These are phyloP conservation scores for Abrus pulchellus DNA, from an alignment of 306 rosid species.

Conservation along the genomic window DNA sequence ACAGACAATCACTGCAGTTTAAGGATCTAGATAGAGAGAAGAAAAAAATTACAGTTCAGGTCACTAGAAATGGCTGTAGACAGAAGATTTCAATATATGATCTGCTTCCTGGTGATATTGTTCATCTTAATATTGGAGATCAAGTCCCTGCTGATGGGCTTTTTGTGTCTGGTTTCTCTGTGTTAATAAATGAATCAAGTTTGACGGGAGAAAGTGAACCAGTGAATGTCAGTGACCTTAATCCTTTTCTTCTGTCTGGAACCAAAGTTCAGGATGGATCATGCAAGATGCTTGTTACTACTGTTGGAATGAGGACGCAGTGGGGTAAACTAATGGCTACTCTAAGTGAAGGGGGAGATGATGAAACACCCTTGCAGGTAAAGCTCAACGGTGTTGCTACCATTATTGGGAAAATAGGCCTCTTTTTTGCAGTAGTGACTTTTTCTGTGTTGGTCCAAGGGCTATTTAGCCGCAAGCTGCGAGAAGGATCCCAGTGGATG, in stretches of 20 bases:
- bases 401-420: slow-evolving; percentile 94
- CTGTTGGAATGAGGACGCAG: slow-evolving; percentile 99
- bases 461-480: slow-evolving; percentile 77
- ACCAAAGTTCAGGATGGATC: slow-evolving; percentile 99
- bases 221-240: slow-evolving; percentile 62
- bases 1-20: slow-evolving; percentile 93
- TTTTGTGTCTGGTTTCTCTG: slow-evolving; percentile 83
- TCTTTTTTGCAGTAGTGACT: slow-evolving; percentile 91
- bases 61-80: slow-evolving; percentile 80
- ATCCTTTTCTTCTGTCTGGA: slow-evolving; percentile 96
- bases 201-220: slow-evolving; percentile 99
- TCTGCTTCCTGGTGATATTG: slow-evolving; percentile 94
- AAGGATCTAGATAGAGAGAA: slow-evolving; percentile 97
- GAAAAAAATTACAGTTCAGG: slow-evolving; percentile 89
- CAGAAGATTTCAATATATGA: slow-evolving; percentile 95
- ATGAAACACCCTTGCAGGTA: slow-evolving; percentile 99
- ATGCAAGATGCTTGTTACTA: slow-evolving; percentile 97
- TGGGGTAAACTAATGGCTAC: slow-evolving; percentile 99
- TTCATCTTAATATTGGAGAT: slow-evolving; percentile 92
- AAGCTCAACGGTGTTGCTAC: slow-evolving; percentile 99
- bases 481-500: slow-evolving; percentile 78
- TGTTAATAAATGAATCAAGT: slow-evolving; percentile 93
- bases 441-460: slow-evolving; percentile 96
- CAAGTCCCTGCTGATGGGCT: slow-evolving; percentile 99
- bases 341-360: slow-evolving; percentile 98